Conservation (phyloP, 768 basidiomycete species). For the Aureoboletus auriporus region DNA sequence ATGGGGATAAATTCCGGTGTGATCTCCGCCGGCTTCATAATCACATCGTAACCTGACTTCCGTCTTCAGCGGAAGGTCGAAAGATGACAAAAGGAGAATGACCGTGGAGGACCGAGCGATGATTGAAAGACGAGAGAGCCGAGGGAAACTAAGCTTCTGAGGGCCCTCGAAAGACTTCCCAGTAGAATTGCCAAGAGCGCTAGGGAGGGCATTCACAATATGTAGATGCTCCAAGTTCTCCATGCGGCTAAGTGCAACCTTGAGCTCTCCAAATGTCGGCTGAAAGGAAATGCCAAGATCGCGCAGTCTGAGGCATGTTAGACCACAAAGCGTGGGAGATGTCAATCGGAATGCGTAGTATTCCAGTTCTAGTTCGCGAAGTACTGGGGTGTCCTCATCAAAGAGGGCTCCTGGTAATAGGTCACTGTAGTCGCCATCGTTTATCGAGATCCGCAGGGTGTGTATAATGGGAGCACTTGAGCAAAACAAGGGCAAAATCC, state of each 20-base stretch:
- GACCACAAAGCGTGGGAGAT: conserved; percentile 3
- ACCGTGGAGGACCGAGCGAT: no score
- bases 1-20: conserved; percentile 11
- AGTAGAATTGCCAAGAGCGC: conserved; percentile 20
- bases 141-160: no score
- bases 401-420: conserved; percentile 27
- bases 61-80: conserved; percentile 10
- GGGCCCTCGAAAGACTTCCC: not conserved
- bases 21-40: conserved; percentile 5
- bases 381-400: conserved; percentile 28
- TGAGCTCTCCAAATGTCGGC: no score
- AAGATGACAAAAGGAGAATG: not conserved
- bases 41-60: conserved; percentile 16
- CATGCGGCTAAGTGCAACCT: no score
- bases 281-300: no score
- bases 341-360: conserved; percentile 32
- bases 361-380: conserved; percentile 35
- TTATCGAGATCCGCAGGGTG: not conserved
- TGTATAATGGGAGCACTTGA: no score
- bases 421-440: conserved; percentile 13
- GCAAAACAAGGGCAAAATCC: conserved; percentile 17
- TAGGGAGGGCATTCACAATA: no score
- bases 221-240: no score
- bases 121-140: no score
- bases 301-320: no score